Evolutionary conservation across 495 filamentous ascomycete species (phyloP).

Genomic region (Tuber indicum): DNA sequence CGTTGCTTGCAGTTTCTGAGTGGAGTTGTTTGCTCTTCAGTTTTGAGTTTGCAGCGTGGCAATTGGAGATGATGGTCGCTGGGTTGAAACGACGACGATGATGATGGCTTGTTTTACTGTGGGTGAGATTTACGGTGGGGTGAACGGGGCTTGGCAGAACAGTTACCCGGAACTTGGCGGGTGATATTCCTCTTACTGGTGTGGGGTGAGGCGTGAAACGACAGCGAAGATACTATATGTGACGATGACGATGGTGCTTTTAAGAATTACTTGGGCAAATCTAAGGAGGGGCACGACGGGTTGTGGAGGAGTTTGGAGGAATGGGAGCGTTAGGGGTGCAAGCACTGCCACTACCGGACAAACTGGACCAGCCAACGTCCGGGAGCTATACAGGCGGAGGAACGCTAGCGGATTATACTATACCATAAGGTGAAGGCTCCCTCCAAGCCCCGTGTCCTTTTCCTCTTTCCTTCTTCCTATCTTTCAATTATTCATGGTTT

Average conservation of each 20-base stretch:
- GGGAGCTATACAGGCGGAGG: constrained; percentile 52
- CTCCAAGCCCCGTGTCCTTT: background rate
- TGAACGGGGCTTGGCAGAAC: background rate
- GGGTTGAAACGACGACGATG: background rate
- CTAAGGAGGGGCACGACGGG: background rate
- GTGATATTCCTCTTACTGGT: background rate
- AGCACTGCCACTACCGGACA: background rate
- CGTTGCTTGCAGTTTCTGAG: constrained; percentile 6
- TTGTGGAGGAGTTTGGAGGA: background rate
- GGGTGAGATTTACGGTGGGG: constrained; percentile 26
- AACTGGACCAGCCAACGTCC: constrained; percentile 42
- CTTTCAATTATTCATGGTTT: constrained; percentile 14
- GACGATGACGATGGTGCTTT: background rate
- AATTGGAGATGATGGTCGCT: constrained; percentile 23
- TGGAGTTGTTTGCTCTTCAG: constrained; percentile 26
- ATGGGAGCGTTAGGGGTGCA: background rate
- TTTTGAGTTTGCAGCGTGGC: constrained; percentile 11
- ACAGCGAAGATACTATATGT: background rate
- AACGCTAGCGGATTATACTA: constrained; percentile 56
- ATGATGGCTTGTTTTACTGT: constrained; percentile 1
- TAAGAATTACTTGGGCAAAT: background rate
- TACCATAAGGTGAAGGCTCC: constrained; percentile 28
- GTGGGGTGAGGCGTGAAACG: background rate
- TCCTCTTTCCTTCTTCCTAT: background rate
- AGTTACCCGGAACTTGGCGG: background rate